Percentiles rank a stretch among this genome's conserved stretches.
These are phyloP conservation scores for Cordyceps tenuipes DNA, from an alignment of 2,329 filamentous ascomycete species.

Conservation along the genomic window DNA sequence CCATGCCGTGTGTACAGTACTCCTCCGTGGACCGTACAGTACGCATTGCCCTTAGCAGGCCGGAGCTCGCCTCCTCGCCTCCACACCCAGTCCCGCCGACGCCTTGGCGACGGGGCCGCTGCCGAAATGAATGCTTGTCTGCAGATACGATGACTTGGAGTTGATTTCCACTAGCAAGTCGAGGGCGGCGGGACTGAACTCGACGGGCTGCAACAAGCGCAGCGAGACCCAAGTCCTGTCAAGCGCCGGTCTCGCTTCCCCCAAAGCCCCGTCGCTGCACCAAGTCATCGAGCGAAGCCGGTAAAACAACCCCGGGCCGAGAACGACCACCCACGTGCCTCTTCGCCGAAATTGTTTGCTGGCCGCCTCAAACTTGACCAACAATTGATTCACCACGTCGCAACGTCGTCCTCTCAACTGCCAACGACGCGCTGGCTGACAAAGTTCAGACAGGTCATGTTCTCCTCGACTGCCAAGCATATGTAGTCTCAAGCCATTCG, in stretches of 20 bases:
- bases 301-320: background rate
- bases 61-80: background rate
- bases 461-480: background rate
- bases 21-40: too few species aligned
- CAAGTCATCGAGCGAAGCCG: background rate
- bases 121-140: background rate
- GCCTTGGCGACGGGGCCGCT: background rate
- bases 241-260: background rate
- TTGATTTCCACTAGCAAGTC: background rate
- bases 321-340: background rate
- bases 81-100: background rate
- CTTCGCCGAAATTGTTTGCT: background rate
- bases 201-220: background rate
- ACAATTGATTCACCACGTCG: background rate
- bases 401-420: background rate
- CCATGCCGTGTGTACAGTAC: background rate
- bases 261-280: background rate
- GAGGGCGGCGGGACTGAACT: background rate
- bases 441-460: background rate
- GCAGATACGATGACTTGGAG: background rate
- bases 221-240: background rate
- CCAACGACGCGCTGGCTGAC: background rate
- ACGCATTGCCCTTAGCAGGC: background rate
- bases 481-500: background rate
- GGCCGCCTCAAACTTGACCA: background rate